phyloP scores from a whole-genome alignment of 208 protist genomes.

The Acanthamoeba royreba region DNA sequence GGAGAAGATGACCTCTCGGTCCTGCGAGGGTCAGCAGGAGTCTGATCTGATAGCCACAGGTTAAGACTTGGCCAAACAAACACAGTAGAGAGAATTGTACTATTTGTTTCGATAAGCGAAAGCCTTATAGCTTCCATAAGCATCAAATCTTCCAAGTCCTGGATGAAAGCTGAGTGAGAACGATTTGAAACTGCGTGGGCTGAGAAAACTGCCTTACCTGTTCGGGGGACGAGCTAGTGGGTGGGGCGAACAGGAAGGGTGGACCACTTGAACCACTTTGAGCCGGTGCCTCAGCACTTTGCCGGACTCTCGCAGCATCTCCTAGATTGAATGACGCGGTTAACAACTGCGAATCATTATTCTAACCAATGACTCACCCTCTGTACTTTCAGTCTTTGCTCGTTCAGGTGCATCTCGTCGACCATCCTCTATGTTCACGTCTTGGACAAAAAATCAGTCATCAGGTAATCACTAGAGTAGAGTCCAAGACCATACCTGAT shows the following conservation, averaged over 20 bases:
- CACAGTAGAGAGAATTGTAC: neutral
- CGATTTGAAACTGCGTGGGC: neutral
- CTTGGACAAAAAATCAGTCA: neutral
- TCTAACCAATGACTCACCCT: neutral
- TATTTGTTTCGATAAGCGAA: conserved; percentile 32
- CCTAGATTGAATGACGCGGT: too few species aligned
- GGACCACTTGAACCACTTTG: neutral
- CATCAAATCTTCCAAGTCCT: conserved; percentile 62
- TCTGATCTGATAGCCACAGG: neutral
- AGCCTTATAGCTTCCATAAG: conserved; percentile 59
- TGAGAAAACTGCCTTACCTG: neutral
- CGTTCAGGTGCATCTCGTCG: neutral
- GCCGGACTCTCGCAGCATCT: neutral
- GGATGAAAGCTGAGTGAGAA: neutral
- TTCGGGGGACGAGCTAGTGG: neutral
- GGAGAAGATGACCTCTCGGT: neutral
- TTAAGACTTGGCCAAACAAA: neutral
- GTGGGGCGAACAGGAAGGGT: neutral
- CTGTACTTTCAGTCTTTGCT: neutral
- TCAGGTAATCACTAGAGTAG: neutral
- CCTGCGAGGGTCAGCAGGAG: neutral
- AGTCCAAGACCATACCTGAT: neutral
- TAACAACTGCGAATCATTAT: too few species aligned
- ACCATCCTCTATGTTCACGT: neutral
- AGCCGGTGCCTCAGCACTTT: too few species aligned